Base-by-base conservation (phyloP, 2,329 filamentous ascomycete species). In the Exophiala calicioides region DNA sequence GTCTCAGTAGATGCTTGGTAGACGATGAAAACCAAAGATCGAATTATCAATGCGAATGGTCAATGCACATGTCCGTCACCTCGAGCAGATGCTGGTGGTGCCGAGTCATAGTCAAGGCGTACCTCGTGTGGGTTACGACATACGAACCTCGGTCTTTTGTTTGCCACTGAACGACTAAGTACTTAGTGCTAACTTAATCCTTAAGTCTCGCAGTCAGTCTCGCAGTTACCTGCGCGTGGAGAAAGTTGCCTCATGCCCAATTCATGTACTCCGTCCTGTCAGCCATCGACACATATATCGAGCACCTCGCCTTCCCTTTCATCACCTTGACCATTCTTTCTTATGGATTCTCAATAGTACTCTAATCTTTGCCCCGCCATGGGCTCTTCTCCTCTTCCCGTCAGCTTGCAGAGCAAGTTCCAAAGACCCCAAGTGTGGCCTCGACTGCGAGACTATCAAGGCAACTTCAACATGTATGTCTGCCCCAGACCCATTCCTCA, bases 401-500 rank as follows among this genome's bases (percentile, higher is more conserved):
- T 69, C 31, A 68, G 68, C 47, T 51, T 73, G 57, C 68, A 71
- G 64, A 68, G 67, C 57, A 73, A 68, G 61, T 60, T 74, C 59
- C 61, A 67, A 49, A 65, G 50, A 65, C 64, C 53, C 52, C 61
- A 48, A 60, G 61, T 48, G 57, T 58, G 37, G 60, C 60, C 48
- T 50, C 65, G 43, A 60, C 56, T 56, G 60, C 62, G 39, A 59
- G 68, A 46, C 53, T 69, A 44, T 60, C 62, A 26, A 53, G 49
- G 69, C 34, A 72, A 71, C 49, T 47, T 74, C 24, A 69, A 72
- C 49, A 61, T 72, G 70, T 72, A 65, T 60, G 70, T 64, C 47
- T 23, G 20, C 35, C 24, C 16, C 6, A 40, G 7, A 8, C 5
- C 5, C 6, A 35, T 27, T 18, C 23, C 15, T 16, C 18, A 18